A percentile compares a stretch with the other conserved stretches of the same genome.
phyloP scores from a whole-genome alignment of 257 asterid genomes.

The Ballota nigra region DNA sequence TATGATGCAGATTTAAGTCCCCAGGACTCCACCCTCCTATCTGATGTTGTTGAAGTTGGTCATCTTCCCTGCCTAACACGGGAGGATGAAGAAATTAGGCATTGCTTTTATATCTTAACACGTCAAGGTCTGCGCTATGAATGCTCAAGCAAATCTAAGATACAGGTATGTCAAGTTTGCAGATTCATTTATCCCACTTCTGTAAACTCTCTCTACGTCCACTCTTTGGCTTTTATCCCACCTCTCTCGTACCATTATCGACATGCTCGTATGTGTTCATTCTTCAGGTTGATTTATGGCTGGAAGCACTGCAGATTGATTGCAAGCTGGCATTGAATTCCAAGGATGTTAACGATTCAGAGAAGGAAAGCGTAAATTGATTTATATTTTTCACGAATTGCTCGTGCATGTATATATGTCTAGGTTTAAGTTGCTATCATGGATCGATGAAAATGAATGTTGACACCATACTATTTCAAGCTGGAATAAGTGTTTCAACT shows the following conservation, averaged over 20 bases:
- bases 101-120: conserved; percentile 79
- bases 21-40: conserved; percentile 81
- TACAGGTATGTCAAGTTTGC: conserved; percentile 50
- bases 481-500: not conserved
- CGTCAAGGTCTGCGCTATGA: conserved; percentile 86
- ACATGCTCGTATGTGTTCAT: not conserved
- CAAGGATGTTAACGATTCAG: conserved; percentile 22
- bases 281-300: conserved; percentile 78
- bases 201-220: not conserved
- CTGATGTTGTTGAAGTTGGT: conserved; percentile 82
- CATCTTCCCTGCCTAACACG: conserved; percentile 57
- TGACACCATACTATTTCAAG: conserved; percentile 1
- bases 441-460: not conserved
- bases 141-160: conserved; percentile 77
- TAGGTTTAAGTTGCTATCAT: not conserved
- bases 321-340: conserved; percentile 42
- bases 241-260: not conserved
- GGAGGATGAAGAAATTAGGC: conserved; percentile 62
- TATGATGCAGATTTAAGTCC: conserved; percentile 79
- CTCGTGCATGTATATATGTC: conserved; percentile 8
- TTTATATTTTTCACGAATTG: not conserved
- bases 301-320: conserved; percentile 50
- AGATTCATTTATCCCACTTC: not conserved
- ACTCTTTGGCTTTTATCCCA: not conserved
- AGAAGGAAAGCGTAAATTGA: conserved; percentile 3